Conservation (phyloP, 805 yeast species). For the Blastobotrys attinorum region DNA sequence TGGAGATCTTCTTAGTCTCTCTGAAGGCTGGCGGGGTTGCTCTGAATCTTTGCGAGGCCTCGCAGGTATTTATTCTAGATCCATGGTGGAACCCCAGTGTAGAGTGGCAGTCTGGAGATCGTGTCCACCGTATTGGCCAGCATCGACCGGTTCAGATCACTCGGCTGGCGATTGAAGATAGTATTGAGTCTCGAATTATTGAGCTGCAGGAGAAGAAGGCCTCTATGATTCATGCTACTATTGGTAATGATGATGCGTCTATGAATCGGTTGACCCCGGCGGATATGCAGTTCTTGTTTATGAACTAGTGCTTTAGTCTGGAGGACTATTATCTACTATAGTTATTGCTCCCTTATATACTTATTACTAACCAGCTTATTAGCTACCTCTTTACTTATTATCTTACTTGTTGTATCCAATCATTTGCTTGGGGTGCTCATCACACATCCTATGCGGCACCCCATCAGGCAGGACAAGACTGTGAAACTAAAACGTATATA, state of each 20-base stretch:
- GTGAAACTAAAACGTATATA: no score
- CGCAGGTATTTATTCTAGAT: slow-evolving; percentile 90
- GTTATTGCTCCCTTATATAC: no score
- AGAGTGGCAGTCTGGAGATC: slow-evolving; percentile 97
- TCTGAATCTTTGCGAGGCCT: slow-evolving; percentile 89
- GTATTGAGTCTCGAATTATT: slow-evolving; percentile 91
- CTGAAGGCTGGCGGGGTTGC: slow-evolving; percentile 99
- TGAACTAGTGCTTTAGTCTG: slow-evolving; percentile 50
- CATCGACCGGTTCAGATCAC: slow-evolving; percentile 89
- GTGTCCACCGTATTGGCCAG: slow-evolving; percentile 97
- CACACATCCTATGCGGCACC: no score
- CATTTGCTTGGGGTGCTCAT: no score
- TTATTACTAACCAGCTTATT: no score
- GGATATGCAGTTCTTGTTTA: slow-evolving; percentile 90
- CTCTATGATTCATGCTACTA: slow-evolving; percentile 94
- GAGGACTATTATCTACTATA: no score
- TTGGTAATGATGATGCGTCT: slow-evolving; percentile 87
- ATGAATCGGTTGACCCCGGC: slow-evolving; percentile 83
- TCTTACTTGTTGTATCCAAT: no score
- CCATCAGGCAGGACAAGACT: no score
- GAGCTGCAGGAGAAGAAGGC: slow-evolving; percentile 97
- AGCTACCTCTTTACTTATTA: no score
- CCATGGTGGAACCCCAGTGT: slow-evolving; percentile 99
- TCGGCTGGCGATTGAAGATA: slow-evolving; percentile 89
- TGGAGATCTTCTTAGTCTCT: slow-evolving; percentile 90